These are phyloP conservation scores for Elasticomyces elasticus DNA, from an alignment of 495 filamentous ascomycete species.

Conservation along the genomic window DNA sequence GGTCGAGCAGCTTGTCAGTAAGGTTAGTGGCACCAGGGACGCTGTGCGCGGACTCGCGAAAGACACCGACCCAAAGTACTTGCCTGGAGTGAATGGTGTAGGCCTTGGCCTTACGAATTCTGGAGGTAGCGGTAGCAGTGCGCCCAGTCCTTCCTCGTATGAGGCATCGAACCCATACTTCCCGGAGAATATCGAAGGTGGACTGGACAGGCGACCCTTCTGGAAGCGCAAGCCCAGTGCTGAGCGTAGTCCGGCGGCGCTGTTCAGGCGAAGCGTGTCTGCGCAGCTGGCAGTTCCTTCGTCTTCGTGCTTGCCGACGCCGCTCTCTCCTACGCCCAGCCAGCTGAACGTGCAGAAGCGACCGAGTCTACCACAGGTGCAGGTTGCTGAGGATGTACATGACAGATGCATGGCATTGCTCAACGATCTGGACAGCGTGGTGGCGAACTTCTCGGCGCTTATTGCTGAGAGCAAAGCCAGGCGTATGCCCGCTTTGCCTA, in stretches of 20 bases:
- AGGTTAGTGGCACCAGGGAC: conserved; percentile 79
- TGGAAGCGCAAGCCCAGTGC: conserved; percentile 75
- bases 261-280: conserved; percentile 39
- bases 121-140: conserved; percentile 21
- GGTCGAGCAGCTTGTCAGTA: conserved; percentile 70
- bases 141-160: conserved; percentile 27
- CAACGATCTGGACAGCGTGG: conserved; percentile 69
- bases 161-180: conserved; percentile 33
- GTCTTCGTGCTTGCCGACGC: conserved; percentile 28
- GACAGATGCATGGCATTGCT: conserved; percentile 71
- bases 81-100: conserved; percentile 17
- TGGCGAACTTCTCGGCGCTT: conserved; percentile 68
- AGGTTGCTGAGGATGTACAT: conserved; percentile 53
- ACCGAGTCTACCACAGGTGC: conserved; percentile 18
- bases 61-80: conserved; percentile 62
- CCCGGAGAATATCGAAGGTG: conserved; percentile 30
- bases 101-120: conserved; percentile 24
- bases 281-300: conserved; percentile 53
- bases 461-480: conserved; percentile 69
- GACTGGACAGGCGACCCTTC: conserved; percentile 48
- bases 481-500: conserved; percentile 39
- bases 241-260: conserved; percentile 32
- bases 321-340: conserved; percentile 30
- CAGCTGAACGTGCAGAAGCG: conserved; percentile 32
- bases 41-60: conserved; percentile 73